Conservation (phyloP, 495 filamentous ascomycete genomes). For the Neurospora discreta region DNA sequence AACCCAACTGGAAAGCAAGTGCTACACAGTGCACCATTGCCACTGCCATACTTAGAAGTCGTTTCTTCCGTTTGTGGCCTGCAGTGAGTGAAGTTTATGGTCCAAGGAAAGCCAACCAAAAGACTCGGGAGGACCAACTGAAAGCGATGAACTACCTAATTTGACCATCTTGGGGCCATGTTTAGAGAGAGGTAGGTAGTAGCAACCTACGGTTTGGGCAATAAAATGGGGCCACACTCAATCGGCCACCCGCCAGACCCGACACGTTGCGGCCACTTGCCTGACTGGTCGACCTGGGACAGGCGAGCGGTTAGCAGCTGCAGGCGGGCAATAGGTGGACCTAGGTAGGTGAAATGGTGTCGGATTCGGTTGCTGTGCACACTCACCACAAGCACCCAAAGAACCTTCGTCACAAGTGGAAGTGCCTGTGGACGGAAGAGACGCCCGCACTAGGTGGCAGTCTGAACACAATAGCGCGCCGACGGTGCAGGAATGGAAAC, state of each 20-base stretch:
- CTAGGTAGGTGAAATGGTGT: neutral
- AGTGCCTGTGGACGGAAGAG: neutral
- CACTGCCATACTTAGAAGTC: neutral
- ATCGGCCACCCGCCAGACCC: neutral
- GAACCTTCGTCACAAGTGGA: neutral
- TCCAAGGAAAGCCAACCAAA: neutral
- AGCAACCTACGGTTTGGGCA: neutral
- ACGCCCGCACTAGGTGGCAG: slow-evolving; percentile 1
- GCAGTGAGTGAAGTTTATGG: neutral
- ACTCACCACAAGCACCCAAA: neutral
- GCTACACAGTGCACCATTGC: neutral
- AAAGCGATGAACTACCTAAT: neutral
- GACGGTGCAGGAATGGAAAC: neutral
- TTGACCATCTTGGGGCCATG: neutral
- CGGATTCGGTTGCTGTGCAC: neutral
- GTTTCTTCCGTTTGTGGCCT: neutral
- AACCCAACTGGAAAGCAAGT: neutral
- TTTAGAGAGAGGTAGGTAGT: neutral
- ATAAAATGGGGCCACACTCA: neutral
- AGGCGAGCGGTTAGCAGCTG: slow-evolving; percentile 13
- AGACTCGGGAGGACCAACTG: neutral
- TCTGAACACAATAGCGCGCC: slow-evolving; percentile 5
- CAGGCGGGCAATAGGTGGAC: neutral
- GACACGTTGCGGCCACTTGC: neutral
- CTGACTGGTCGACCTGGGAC: neutral